Base-by-base conservation (phyloP, 164 flowering plant species). In the Annona cherimola region DNA sequence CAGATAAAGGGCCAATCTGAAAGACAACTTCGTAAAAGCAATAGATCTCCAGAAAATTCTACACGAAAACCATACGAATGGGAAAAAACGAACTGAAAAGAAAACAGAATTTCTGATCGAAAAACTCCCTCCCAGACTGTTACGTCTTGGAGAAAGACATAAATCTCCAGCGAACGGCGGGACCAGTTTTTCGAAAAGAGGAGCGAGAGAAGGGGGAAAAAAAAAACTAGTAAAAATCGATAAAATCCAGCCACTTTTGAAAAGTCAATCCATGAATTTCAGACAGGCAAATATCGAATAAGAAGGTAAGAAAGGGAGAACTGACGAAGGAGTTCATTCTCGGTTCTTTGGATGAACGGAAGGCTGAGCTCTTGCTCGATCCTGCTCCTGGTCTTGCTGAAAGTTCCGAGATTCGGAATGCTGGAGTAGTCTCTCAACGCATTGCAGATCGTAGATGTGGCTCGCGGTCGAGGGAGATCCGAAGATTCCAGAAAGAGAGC, bases 381-480 rank as follows among this genome's bases (percentile, higher is more conserved):
- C 78, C 79, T 85, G 83, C 76, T 83, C 57, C 93, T 76, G n/a
- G n/a, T n/a, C n/a, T n/a, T n/a, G 84, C 86, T 89, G 71, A 94
- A 94, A 59, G 91, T 89, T 76, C 87, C 89, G 35, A 90, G 96
- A 82, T 92, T 94, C 0, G 98, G 98, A 8, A 90, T 83, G 43
- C 54, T 50, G 41, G 77, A 74, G 43, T 79, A 40, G 76, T 72
- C 84, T 69, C 89, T 86, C 9, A 84, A 81, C 61, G 88, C 80
- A 69, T 82, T 87, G 61, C 82, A 76, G 39, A 84, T 67, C 26
- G 71, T 73, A 1, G 81, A 73, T 4, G 75, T 3, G 5, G 69
- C 54, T 39, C 69, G 74, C 40, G 70, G 6, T 16, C 67, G 74
- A 55, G 69, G 74, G 42, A 57, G 69, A 63, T 80, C 86, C 3